These are phyloP conservation scores for Actinomucor elegans DNA, from an alignment of 371 early-diverging fungal species.

Conservation along the genomic window DNA sequence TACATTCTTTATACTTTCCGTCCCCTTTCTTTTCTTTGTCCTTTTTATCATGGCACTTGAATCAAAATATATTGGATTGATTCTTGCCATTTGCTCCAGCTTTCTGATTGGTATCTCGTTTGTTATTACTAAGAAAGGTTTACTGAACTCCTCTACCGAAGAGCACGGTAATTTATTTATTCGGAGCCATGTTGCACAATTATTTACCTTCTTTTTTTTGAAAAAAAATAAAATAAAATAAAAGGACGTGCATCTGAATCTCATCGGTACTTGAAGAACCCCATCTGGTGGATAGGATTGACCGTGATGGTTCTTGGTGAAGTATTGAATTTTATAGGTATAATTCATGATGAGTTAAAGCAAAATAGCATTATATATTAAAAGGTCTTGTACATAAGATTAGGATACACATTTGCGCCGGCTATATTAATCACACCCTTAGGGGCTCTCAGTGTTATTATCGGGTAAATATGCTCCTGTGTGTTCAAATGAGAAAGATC, in stretches of 20 bases:
- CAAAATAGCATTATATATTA: neutral
- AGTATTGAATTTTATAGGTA: conserved; percentile 50
- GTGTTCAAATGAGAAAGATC: neutral
- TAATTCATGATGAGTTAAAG: neutral
- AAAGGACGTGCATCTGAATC: conserved; percentile 5
- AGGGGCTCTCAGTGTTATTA: conserved; percentile 87
- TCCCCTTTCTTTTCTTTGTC: neutral
- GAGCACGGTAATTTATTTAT: conserved; percentile 6
- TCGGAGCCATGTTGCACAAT: no score
- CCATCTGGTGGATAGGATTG: conserved; percentile 10
- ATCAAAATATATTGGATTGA: conserved; percentile 2
- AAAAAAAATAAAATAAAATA: neutral
- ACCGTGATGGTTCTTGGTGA: conserved; percentile 8
- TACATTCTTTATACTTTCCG: neutral
- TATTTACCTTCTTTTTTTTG: no score
- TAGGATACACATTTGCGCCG: conserved; percentile 74
- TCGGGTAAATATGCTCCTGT: conserved; percentile 72
- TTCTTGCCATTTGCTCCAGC: conserved; percentile 5
- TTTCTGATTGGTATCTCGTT: conserved; percentile 2
- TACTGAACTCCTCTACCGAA: conserved; percentile 2
- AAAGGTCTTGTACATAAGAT: neutral
- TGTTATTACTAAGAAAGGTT: conserved; percentile 8
- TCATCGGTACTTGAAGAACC: conserved; percentile 6
- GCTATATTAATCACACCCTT: conserved; percentile 92
- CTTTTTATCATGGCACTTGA: neutral